phyloP scores from a whole-genome alignment of 148 eudicot genomes.

The Cornus controversa region DNA sequence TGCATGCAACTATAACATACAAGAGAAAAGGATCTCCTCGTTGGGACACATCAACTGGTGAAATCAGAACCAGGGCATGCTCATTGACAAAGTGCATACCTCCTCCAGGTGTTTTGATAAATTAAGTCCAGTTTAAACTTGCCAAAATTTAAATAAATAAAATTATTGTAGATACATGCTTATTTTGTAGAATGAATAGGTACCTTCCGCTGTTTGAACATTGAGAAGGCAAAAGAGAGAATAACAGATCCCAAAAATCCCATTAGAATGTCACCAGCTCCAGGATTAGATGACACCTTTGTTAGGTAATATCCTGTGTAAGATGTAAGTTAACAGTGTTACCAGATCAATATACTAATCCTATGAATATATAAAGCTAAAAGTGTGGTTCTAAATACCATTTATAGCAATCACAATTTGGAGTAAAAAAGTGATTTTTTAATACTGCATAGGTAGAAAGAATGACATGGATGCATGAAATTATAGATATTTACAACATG shows the following conservation, averaged over 20 bases:
- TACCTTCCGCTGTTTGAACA: conserved; percentile 99
- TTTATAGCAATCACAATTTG: neutral
- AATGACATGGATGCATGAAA: neutral
- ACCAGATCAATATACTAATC: neutral
- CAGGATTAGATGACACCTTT: conserved; percentile 78
- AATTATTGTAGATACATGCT: neutral
- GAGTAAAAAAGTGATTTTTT: neutral
- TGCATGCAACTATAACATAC: neutral
- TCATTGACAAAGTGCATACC: neutral
- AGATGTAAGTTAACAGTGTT: neutral
- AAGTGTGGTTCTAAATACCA: neutral
- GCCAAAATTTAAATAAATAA: neutral
- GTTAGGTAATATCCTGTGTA: conserved; percentile 84
- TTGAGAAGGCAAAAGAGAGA: conserved; percentile 96
- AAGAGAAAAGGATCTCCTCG: neutral
- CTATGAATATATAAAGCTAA: neutral
- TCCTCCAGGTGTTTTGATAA: neutral
- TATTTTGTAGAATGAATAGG: neutral
- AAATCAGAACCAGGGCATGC: neutral
- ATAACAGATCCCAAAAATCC: conserved; percentile 97
- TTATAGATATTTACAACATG: neutral
- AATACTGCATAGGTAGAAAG: neutral
- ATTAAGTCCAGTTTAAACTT: neutral
- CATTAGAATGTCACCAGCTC: conserved; percentile 98
- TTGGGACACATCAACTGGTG: neutral